A percentile compares a stretch with the other conserved stretches of the same genome.
phyloP scores from a whole-genome alignment of 768 basidiomycete species.

The Hemileccinum impolitum region DNA sequence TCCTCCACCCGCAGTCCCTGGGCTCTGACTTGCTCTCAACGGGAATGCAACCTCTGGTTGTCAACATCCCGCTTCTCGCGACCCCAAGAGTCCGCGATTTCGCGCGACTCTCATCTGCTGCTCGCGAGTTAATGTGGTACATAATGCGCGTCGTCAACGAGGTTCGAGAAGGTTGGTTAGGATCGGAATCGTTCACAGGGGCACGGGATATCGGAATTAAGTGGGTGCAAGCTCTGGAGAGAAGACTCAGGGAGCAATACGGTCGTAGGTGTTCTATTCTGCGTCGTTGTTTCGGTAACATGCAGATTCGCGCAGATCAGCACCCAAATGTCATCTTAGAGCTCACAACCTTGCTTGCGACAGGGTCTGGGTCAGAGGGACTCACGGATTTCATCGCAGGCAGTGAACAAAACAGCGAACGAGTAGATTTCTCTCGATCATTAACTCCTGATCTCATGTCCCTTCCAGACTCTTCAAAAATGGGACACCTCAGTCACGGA shows the following conservation, averaged over 20 bases:
- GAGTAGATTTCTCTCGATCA: constrained; percentile 44
- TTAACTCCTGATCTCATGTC: constrained; percentile 18
- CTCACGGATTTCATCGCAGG: constrained; percentile 74
- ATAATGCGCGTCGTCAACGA: constrained; percentile 66
- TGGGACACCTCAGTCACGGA: constrained; percentile 78
- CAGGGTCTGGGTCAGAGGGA: constrained; percentile 68
- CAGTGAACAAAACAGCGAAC: constrained; percentile 76
- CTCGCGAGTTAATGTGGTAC: constrained; percentile 72
- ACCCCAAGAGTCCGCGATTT: constrained; percentile 60
- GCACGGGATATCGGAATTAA: constrained; percentile 70
- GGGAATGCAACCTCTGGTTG: constrained; percentile 37
- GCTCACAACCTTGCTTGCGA: constrained; percentile 64
- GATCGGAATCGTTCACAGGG: constrained; percentile 60
- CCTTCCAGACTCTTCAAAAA: constrained; percentile 66
- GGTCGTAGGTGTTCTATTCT: constrained; percentile 47
- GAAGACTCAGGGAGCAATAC: constrained; percentile 61
- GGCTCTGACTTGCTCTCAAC: constrained; percentile 26
- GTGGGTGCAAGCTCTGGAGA: constrained; percentile 66
- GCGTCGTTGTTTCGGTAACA: constrained; percentile 7
- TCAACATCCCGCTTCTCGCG: constrained; percentile 57
- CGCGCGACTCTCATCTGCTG: constrained; percentile 64
- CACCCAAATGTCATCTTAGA: constrained; percentile 65
- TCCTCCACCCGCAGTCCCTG: constrained; percentile 41
- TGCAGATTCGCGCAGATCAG: constrained; percentile 41
- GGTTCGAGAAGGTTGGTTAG: constrained; percentile 71